phyloP scores from a whole-genome alignment of 345 rosid species.

The Aurinia saxatilis region DNA sequence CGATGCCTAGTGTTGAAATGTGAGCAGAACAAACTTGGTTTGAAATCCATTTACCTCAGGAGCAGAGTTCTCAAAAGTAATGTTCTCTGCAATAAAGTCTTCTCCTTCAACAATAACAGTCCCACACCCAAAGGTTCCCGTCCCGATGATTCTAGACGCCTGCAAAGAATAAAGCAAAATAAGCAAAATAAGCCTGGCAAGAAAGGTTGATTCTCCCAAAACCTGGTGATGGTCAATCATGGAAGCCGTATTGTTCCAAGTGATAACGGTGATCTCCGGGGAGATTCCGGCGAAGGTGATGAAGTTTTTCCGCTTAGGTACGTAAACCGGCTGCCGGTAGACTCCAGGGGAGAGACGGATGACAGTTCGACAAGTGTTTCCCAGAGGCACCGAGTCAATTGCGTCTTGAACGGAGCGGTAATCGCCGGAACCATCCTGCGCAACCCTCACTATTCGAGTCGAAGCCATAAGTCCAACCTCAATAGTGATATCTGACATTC shows the following conservation, averaged over 20 bases:
- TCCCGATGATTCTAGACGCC: slow-evolving; percentile 66
- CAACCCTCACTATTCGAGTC: slow-evolving; percentile 37
- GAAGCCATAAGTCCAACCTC: too few relatives aligned
- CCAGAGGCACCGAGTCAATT: slow-evolving; percentile 62
- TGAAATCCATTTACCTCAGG: slow-evolving; percentile 56
- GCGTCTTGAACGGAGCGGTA: slow-evolving; percentile 80
- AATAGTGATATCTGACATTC: too few relatives aligned
- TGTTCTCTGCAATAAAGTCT: slow-evolving; percentile 89
- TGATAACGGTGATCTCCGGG: slow-evolving; percentile 65
- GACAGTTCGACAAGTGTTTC: slow-evolving; percentile 65
- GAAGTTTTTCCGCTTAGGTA: slow-evolving; percentile 87
- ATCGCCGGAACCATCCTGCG: too few relatives aligned
- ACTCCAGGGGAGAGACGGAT: slow-evolving; percentile 74
- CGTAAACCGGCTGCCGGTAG: slow-evolving; percentile 74
- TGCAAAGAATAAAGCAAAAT: slow-evolving; percentile 12
- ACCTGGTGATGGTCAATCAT: slow-evolving; percentile 93
- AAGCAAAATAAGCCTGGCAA: neutral
- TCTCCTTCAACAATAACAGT: slow-evolving; percentile 91
- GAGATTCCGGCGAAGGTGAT: slow-evolving; percentile 73
- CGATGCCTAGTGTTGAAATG: too few relatives aligned
- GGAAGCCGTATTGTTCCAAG: slow-evolving; percentile 85
- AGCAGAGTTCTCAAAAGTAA: slow-evolving; percentile 92
- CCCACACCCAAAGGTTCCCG: slow-evolving; percentile 93
- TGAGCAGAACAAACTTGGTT: neutral
- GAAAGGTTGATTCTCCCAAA: too few relatives aligned